Evolutionary conservation across 73 alveolate genomes (phyloP).

Genomic region (Paramecium bursaria): DNA sequence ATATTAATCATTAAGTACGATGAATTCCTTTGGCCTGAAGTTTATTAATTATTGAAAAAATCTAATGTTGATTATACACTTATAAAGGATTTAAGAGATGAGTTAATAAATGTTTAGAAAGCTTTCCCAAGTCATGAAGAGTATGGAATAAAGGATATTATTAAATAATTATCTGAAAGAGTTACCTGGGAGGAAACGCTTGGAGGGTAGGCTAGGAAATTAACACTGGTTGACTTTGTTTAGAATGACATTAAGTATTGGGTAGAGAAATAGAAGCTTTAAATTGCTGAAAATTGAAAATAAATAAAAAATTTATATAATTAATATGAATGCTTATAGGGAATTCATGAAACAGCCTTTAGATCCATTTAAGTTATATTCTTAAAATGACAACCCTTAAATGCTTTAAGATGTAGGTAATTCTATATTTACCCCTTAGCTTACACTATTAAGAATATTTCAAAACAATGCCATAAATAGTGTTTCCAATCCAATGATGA

Average conservation of each 20-base stretch:
- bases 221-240: slow-evolving; percentile 22
- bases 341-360: no score
- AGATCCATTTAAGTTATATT: no score
- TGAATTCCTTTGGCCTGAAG: slow-evolving; percentile 55
- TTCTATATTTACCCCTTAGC: no score
- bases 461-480: no score
- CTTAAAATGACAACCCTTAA: no score
- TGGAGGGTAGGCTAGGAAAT: slow-evolving; percentile 61
- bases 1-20: background rate
- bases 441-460: no score
- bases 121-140: slow-evolving; percentile 10
- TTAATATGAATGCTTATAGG: no score
- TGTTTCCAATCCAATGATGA: no score
- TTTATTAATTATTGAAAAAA: slow-evolving; percentile 4
- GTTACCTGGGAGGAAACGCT: slow-evolving; percentile 55
- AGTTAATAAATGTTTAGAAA: background rate
- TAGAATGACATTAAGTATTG: slow-evolving; percentile 17
- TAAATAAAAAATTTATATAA: no score
- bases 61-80: slow-evolving; percentile 23
- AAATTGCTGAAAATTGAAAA: background rate
- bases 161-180: slow-evolving; percentile 2
- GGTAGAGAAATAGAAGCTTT: slow-evolving; percentile 6
- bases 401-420: no score
- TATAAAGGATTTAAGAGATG: slow-evolving; percentile 53
- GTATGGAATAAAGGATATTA: background rate